Evolutionary conservation across 306 rosid species (phyloP), one percentile per base, ranked within the genome.

Genomic region (Cucurbita argyrosperma): DNA sequence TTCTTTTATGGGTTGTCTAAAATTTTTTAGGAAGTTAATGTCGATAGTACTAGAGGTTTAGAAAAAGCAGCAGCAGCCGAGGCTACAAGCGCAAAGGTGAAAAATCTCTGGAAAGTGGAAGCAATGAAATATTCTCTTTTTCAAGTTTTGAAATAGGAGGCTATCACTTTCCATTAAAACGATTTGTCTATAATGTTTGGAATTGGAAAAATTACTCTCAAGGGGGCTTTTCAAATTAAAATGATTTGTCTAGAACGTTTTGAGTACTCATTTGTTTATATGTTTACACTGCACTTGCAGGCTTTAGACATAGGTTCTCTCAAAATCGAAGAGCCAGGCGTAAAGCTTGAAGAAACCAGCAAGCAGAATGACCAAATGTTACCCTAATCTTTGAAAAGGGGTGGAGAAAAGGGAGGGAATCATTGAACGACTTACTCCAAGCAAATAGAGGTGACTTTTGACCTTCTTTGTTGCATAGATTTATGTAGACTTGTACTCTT

Each of bases 281-380:
- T 50, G 23, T 30, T 26, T 68, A 30, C 38, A 18, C 47, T 81
- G 76, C 82, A 66, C 74, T 74, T 83, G 85, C 88, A 92, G 96
- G 89, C 85, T 64, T 65, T 85, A 62, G 89, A 92, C 80, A 84
- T 82, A 70, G 75, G 79, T 66, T 78, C 94, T 76, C 74, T 82
- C 74, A 62, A 78, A 14, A 72, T 78, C 47, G 87, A 87, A 53
- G 94, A 86, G 79, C 81, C 86, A 2, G 75, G 77, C 55, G 84
- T 85, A 74, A 89, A 89, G 80, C 83, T 85, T 6, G 90, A 92
- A 80, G 89, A 75, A 62, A 53, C 50, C 66, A 86, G 81, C 81
- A 92, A 88, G 80, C 87, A 81, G 71, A 79, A 83, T 43, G 84
- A 84, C 79, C 85, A 78, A 79, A 82, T 78, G 75, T 81, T 83